A percentile compares a stretch with the other conserved stretches of the same genome.
These are phyloP conservation scores for Scenedesmus sp. DNA, from an alignment of 163 green algal genomes.

Conservation along the genomic window DNA sequence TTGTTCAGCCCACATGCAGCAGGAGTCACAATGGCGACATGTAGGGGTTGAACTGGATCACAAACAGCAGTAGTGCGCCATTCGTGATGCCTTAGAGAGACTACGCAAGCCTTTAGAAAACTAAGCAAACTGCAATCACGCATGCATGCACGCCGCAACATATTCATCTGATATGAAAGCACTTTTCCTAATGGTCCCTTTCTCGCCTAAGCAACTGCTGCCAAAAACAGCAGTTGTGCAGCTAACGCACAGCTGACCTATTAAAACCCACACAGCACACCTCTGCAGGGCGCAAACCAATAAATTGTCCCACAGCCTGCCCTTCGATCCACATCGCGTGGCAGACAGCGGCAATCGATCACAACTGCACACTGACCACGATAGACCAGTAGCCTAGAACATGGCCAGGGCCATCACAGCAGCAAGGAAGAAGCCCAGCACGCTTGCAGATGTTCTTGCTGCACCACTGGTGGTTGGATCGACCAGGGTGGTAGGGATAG, in stretches of 20 bases:
- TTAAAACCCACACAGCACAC: background rate
- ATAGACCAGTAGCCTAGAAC: slow-evolving; percentile 5
- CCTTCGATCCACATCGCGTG: background rate
- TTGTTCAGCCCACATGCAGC: slow-evolving; percentile 2
- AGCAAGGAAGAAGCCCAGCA: slow-evolving; percentile 9
- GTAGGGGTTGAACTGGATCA: background rate
- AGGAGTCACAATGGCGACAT: background rate
- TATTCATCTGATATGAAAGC: background rate
- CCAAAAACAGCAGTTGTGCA: background rate
- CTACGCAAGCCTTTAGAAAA: background rate
- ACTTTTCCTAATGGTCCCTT: background rate
- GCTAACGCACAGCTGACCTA: background rate
- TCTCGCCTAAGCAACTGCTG: background rate
- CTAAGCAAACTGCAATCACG: background rate
- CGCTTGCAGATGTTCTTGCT: background rate
- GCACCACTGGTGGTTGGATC: background rate
- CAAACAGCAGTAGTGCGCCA: background rate
- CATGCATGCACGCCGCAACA: background rate
- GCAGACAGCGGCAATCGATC: background rate
- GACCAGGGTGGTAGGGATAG: background rate
- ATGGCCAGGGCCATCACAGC: slow-evolving; percentile 2
- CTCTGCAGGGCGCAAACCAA: background rate
- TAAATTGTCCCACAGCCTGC: background rate
- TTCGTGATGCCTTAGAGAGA: background rate
- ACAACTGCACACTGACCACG: background rate